phyloP scores from a whole-genome alignment of 306 rosid genomes.

The Gynostemma pentaphyllum region DNA sequence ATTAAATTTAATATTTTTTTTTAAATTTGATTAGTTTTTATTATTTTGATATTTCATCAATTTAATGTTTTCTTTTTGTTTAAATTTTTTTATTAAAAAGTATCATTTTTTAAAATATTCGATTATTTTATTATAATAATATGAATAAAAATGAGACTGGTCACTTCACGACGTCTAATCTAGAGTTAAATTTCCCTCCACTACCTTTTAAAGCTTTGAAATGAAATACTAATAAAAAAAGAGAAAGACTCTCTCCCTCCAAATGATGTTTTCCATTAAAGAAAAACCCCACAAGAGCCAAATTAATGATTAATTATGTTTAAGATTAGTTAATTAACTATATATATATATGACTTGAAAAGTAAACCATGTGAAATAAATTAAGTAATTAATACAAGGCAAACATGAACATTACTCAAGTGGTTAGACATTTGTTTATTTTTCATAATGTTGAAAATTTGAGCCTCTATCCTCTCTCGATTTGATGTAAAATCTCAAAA shows the following conservation, averaged over 20 bases:
- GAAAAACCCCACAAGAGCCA: neutral
- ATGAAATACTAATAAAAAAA: neutral
- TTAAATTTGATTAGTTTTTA: too few relatives aligned
- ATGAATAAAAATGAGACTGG: neutral
- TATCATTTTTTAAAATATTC: neutral
- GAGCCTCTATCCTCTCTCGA: too few relatives aligned
- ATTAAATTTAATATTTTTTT: too few relatives aligned
- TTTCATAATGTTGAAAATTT: too few relatives aligned
- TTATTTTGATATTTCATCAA: too few relatives aligned
- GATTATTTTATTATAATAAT: neutral
- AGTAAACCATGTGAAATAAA: too few relatives aligned
- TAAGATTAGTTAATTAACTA: constrained; percentile 1
- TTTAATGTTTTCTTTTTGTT: too few relatives aligned
- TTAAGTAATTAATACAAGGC: too few relatives aligned
- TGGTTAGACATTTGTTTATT: too few relatives aligned
- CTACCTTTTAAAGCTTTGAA: neutral
- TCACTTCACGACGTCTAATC: neutral
- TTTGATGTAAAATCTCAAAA: too few relatives aligned
- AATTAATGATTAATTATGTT: neutral
- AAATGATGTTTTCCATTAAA: constrained; percentile 12
- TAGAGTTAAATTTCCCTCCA: neutral
- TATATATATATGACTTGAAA: neutral
- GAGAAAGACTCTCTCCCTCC: neutral
- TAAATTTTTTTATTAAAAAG: neutral
- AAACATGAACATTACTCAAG: too few relatives aligned